A percentile compares a stretch with the other conserved stretches of the same genome.
These are phyloP conservation scores for Whalleya microplaca DNA, from an alignment of 2,329 filamentous ascomycete genomes.

Conservation along the genomic window DNA sequence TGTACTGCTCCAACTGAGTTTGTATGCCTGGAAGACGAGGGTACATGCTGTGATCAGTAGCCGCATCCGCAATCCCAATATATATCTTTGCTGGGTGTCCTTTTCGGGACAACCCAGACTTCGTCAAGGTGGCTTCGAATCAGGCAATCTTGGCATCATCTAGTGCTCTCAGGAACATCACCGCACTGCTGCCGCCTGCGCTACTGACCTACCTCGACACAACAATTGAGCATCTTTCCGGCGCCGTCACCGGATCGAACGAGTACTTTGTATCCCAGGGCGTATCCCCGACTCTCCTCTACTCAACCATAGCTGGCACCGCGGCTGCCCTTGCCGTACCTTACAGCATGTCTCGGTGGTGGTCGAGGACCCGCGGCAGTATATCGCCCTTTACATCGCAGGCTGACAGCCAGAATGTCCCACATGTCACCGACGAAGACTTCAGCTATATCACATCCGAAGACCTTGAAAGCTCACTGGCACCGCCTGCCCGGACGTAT, in stretches of 20 bases:
- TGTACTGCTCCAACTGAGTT: background rate
- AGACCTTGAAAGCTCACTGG: slow-evolving; percentile 59
- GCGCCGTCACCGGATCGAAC: slow-evolving; percentile 51
- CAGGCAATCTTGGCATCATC: slow-evolving; percentile 62
- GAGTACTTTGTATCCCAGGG: slow-evolving; percentile 58
- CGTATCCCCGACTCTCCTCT: slow-evolving; percentile 52
- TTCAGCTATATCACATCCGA: slow-evolving; percentile 84
- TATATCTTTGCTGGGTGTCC: slow-evolving; percentile 40
- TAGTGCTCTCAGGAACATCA: slow-evolving; percentile 65
- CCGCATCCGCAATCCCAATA: background rate
- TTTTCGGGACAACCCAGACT: slow-evolving; percentile 42
- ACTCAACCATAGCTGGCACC: slow-evolving; percentile 54
- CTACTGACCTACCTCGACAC: slow-evolving; percentile 59
- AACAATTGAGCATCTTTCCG: slow-evolving; percentile 53
- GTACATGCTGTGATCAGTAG: slow-evolving; percentile 16
- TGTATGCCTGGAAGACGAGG: background rate
- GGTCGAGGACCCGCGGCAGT: slow-evolving; percentile 50
- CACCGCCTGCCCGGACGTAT: slow-evolving; percentile 44
- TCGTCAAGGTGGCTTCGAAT: slow-evolving; percentile 66
- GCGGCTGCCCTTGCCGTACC: slow-evolving; percentile 53
- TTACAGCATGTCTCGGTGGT: slow-evolving; percentile 59
- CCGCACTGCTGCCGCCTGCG: slow-evolving; percentile 50
- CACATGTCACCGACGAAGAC: slow-evolving; percentile 74
- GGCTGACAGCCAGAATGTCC: slow-evolving; percentile 49
- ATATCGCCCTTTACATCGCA: slow-evolving; percentile 57